Base-by-base conservation (phyloP, 2,329 filamentous ascomycete species). In the Orbilia brochopaga region DNA sequence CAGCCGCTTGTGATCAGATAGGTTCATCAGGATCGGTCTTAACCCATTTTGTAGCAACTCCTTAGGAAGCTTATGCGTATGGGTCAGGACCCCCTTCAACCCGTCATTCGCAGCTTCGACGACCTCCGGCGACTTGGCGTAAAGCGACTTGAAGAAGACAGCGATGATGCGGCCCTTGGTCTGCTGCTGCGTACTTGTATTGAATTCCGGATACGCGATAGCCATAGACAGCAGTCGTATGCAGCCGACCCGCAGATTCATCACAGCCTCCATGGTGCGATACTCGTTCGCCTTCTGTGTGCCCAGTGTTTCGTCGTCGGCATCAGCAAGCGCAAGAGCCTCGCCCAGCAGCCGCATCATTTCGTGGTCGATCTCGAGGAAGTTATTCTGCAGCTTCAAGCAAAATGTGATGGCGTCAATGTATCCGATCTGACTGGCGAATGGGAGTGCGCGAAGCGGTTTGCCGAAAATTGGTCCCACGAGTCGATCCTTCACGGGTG, bases 361-460 rank as follows among this genome's bases (percentile, higher is more conserved):
- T 74, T 92, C 88, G 55, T 97, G 93, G 75, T 97, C 94, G 78
- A 97, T 96, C 6, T 88, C 87, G 24, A 99, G 87, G 77, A 97
- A 93, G 74, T 94, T 90, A 54, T 89, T 87, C 78, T 95, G 93
- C 54, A 99, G 83, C 64, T 89, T 88, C 81, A 99, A 86, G 78
- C 95, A 95, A 79, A 95, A 99, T 0, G 91, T 96, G 78, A 99
- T 92, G 0, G 94, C 94, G 78, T 99, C 95, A 75, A 99, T 97
- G 78, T 96, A 97, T 2, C 94, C 95, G 75, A 99, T 99, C 81
- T 99, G 95, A 1, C 91, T 93, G 3, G 91, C 85, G 78, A 99
- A 99, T 0, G 94, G 94, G 73, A 99, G 82, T 0, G 94, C 95
- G 73, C 94, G 86, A 19, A 99, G 81, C 13, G 94, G 94, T 79